These are phyloP conservation scores for Aspergillus cavernicola DNA, from an alignment of 495 filamentous ascomycete species.

Conservation along the genomic window DNA sequence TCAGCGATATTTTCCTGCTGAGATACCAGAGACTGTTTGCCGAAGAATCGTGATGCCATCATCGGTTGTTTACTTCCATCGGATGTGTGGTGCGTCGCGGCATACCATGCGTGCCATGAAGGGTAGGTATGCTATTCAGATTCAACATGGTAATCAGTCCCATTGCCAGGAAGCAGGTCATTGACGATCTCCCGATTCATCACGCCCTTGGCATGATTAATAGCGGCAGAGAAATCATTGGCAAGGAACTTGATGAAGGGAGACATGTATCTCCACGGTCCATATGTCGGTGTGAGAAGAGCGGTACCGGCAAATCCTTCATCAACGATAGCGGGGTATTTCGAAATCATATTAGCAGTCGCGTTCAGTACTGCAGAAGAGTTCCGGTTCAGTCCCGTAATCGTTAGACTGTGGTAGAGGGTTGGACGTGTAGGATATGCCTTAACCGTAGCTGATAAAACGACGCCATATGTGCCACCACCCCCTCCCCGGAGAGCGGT, in stretches of 20 bases:
- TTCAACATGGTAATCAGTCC: constrained; percentile 20
- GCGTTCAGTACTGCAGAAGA: neutral
- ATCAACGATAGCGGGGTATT: constrained; percentile 10
- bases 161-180: constrained; percentile 23
- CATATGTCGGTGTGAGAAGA: constrained; percentile 9
- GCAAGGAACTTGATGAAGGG: constrained; percentile 22
- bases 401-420: neutral
- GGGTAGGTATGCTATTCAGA: neutral
- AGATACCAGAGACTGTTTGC: constrained; percentile 19
- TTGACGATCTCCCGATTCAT: constrained; percentile 19
- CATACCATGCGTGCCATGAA: neutral
- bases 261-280: constrained; percentile 13
- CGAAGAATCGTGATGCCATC: constrained; percentile 32
- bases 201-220: constrained; percentile 16
- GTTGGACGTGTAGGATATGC: constrained; percentile 24
- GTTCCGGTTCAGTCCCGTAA: neutral
- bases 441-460: constrained; percentile 40
- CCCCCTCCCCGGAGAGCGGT: constrained; percentile 48
- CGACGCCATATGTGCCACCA: constrained; percentile 47
- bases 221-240: constrained; percentile 15
- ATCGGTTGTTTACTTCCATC: constrained; percentile 14
- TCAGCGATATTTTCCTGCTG: constrained; percentile 13
- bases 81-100: neutral
- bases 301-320: constrained; percentile 26
- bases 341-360: constrained; percentile 3